Evolutionary conservation across 1,284 basidiomycete genomes (phyloP).

Genomic region (Leccinum ponderosum): DNA sequence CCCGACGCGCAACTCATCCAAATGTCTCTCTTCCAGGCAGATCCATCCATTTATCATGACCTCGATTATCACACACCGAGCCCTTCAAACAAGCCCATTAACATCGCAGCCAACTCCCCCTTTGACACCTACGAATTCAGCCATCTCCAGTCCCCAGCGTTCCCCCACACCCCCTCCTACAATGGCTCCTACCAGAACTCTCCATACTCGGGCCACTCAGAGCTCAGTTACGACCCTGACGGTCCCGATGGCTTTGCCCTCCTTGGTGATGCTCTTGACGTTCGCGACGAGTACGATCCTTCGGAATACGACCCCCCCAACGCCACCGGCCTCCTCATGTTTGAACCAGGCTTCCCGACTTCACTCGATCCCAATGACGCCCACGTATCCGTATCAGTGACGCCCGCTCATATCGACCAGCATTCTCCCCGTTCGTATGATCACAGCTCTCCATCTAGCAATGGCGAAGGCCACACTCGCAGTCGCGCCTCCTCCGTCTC

Average conservation of each 20-base stretch:
- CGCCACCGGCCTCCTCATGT: constrained; percentile 53
- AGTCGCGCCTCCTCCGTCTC: constrained; percentile 68
- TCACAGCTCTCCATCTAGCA: constrained; percentile 66
- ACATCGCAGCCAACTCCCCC: constrained; percentile 20
- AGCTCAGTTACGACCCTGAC: constrained; percentile 56
- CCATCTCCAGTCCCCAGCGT: constrained; percentile 37
- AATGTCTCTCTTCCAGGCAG: constrained; percentile 33
- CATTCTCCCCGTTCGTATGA: constrained; percentile 47
- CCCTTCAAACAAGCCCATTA: constrained; percentile 30
- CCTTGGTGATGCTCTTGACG: constrained; percentile 40
- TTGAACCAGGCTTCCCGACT: constrained; percentile 53
- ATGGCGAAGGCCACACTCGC: constrained; percentile 44
- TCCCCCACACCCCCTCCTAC: constrained; percentile 53
- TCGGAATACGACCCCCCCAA: constrained; percentile 63
- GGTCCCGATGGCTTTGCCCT: constrained; percentile 42
- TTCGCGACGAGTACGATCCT: constrained; percentile 61
- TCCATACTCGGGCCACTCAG: constrained; percentile 65
- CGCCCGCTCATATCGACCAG: constrained; percentile 38
- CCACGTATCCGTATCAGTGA: constrained; percentile 44
- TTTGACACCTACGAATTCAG: constrained; percentile 42
- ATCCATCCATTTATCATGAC: constrained; percentile 20
- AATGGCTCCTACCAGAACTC: constrained; percentile 62
- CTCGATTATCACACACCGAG: constrained; percentile 28
- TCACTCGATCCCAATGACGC: constrained; percentile 34
- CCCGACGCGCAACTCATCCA: background rate